phyloP scores from a whole-genome alignment of 1,284 basidiomycete genomes.

The Ustilago bromivora region DNA sequence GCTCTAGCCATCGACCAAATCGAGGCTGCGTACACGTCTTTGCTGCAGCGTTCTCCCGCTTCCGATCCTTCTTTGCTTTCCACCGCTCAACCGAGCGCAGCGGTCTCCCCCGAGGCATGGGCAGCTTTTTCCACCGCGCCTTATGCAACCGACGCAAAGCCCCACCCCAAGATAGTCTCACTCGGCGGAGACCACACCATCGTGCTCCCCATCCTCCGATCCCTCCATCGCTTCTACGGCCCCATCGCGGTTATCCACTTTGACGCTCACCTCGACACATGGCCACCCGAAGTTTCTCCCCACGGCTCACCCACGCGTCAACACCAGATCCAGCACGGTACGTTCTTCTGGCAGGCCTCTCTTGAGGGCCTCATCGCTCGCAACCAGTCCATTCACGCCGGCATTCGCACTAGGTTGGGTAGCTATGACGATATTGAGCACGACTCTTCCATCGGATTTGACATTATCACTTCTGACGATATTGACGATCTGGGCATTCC shows the following conservation, averaged over 20 bases:
- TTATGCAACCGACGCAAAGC: slow-evolving; percentile 41
- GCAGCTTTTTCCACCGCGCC: slow-evolving; percentile 71
- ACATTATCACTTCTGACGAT: slow-evolving; percentile 58
- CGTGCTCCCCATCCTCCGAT: slow-evolving; percentile 72
- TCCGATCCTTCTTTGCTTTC: slow-evolving; percentile 14
- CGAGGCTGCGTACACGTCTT: slow-evolving; percentile 42
- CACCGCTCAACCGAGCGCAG: slow-evolving; percentile 8
- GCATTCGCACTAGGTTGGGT: slow-evolving; percentile 72
- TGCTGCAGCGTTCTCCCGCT: slow-evolving; percentile 32
- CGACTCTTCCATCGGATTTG: slow-evolving; percentile 54
- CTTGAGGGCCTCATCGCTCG: slow-evolving; percentile 70
- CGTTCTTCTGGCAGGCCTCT: slow-evolving; percentile 71
- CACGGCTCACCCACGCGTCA: slow-evolving; percentile 43
- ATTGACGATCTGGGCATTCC: slow-evolving; percentile 54
- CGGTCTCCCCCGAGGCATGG: slow-evolving; percentile 29
- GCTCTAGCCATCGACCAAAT: slow-evolving; percentile 55
- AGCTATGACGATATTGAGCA: slow-evolving; percentile 49
- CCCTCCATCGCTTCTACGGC: slow-evolving; percentile 70
- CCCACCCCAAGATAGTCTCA: slow-evolving; percentile 70
- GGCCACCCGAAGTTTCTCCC: slow-evolving; percentile 74
- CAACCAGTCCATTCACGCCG: slow-evolving; percentile 83
- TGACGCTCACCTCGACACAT: slow-evolving; percentile 73
- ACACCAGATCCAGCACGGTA: slow-evolving; percentile 67
- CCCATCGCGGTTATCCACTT: slow-evolving; percentile 71
- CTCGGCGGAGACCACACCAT: slow-evolving; percentile 72